A percentile compares a stretch with the other conserved stretches of the same genome.
Conservation (phyloP, 768 basidiomycete genomes). For the Suillus cothurnatus region DNA sequence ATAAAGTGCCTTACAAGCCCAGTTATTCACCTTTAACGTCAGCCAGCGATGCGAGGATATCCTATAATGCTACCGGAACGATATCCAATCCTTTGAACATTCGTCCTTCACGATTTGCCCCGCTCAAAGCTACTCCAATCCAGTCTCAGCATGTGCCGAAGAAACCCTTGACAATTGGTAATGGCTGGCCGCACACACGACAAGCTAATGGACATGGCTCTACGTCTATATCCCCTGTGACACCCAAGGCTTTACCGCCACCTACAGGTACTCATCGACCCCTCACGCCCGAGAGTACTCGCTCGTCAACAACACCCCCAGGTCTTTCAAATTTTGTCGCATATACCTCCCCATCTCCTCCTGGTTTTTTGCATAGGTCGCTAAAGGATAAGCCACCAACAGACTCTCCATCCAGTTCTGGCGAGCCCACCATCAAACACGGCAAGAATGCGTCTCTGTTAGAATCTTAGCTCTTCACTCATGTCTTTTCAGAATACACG, state of each 20-base stretch:
- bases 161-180: conserved; percentile 47
- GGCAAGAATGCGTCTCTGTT: conserved; percentile 21
- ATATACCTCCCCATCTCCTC: conserved; percentile 37
- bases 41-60: conserved; percentile 33
- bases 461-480: background rate
- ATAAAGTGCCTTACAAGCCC: conserved; percentile 19
- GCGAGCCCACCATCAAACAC: conserved; percentile 29
- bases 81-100: conserved; percentile 58
- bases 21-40: conserved; percentile 32
- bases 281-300: conserved; percentile 33
- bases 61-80: conserved; percentile 44
- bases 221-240: conserved; percentile 4
- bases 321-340: conserved; percentile 34
- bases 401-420: conserved; percentile 22
- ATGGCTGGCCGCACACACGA: conserved; percentile 46
- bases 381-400: conserved; percentile 25
- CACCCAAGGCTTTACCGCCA: conserved; percentile 21
- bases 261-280: conserved; percentile 18
- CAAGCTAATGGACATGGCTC: conserved; percentile 28
- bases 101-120: conserved; percentile 43
- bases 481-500: background rate
- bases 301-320: conserved; percentile 35
- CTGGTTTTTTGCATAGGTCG: conserved; percentile 35
- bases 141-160: conserved; percentile 25
- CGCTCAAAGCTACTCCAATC: conserved; percentile 11